Evolutionary conservation across 2,329 filamentous ascomycete species (phyloP), one percentile per base, ranked within the genome.

Genomic region (Aurifilum marmelostoma): DNA sequence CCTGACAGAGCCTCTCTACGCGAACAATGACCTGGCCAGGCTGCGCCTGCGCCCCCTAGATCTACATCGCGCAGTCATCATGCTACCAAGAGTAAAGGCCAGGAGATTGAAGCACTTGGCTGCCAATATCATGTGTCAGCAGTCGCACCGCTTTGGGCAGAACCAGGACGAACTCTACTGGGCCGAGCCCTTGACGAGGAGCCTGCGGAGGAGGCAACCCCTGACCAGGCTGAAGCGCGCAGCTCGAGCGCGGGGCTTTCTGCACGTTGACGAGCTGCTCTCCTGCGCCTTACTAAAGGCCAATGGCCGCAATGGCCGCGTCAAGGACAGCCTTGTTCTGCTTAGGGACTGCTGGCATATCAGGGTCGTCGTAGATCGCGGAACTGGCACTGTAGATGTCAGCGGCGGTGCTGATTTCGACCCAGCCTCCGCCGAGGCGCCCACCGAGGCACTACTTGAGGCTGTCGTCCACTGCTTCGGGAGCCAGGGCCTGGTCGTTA

Each of bases 381-480:
- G 32, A 1, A 60, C 67, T 29, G 71, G 73, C 3, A 72, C 75
- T 0, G 69, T 75, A 12, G 24, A 70, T 9, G 70, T 82, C 54
- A 71, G 68, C 1, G 80, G 76, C 21, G 79, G 81, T n/a, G 80
- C 75, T 39, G 73, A 75, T 1, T 83, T 87, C 58, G 75, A n/a
- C 0, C 74, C 73, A 0, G 80, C 83, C 37, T 89, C 87, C 1
- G 84, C 87, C 9, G 77, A 91, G 41, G 80, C 82, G 64, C 92
- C 92, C 2, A 88, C 86, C 0, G 71, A 77, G 9, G 80, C 81
- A 2, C 81, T 94, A 0, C 82, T 95, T 29, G 82, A 87, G 67
- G 85, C 89, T 11, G 80, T 94, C n/a, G 89, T 90, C 7, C 89
- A 93, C 75, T 82, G 84, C 1, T 92, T 90, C 71, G 87, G 90